A percentile compares a stretch with the other conserved stretches of the same genome.
These are phyloP conservation scores for Rhynchosporium graminicola DNA, from an alignment of 2,329 filamentous ascomycete species.

Conservation along the genomic window DNA sequence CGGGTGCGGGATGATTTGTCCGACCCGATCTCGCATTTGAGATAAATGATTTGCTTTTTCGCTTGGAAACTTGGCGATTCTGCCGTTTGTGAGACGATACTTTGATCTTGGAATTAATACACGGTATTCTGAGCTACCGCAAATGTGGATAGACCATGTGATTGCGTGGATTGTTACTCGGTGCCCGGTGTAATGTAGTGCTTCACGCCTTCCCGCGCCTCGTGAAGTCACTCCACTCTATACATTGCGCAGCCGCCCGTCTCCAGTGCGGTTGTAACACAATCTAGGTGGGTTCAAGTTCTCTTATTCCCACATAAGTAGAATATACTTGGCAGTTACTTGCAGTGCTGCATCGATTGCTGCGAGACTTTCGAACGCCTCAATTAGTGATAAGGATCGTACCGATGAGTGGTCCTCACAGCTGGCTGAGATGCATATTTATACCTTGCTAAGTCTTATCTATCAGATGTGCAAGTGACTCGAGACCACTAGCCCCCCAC, in stretches of 20 bases:
- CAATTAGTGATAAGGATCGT: not conserved
- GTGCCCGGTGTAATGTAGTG: not conserved
- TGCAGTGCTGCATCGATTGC: not conserved
- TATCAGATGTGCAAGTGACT: not conserved
- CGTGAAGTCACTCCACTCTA: not conserved
- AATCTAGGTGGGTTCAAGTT: not conserved
- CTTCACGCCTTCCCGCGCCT: not conserved
- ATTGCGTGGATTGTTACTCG: not conserved
- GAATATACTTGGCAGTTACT: not conserved
- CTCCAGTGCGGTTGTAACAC: not conserved
- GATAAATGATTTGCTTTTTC: too few species aligned
- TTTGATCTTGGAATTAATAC: not conserved
- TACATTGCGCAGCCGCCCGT: constrained; percentile 10
- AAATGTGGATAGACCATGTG: constrained; percentile 4
- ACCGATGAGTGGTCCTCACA: not conserved
- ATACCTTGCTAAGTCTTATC: not conserved
- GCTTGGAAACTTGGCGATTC: not conserved
- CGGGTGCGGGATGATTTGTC: not conserved
- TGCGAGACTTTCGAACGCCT: not conserved
- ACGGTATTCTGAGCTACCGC: not conserved
- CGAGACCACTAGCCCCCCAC: not conserved
- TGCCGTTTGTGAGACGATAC: not conserved
- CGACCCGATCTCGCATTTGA: not conserved
- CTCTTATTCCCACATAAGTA: not conserved
- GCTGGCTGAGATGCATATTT: not conserved